Evolutionary conservation across 2,329 filamentous ascomycete genomes (phyloP), one percentile per base, ranked within the genome.

Genomic region (Hansfordia pulvinata): DNA sequence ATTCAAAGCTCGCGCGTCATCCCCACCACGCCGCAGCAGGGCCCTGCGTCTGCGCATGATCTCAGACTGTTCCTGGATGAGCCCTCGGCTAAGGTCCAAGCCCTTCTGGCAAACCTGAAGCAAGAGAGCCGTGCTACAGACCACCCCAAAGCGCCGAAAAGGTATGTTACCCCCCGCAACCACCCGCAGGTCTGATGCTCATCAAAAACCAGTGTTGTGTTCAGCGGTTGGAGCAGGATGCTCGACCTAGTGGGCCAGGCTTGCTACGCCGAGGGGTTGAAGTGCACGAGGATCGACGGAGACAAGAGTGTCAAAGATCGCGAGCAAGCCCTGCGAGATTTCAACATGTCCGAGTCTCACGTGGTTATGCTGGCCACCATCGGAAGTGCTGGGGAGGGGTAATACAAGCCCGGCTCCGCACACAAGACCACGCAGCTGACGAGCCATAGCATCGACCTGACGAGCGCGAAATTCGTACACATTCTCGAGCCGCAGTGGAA

Each of bases 401-500:
- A 38, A 11, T 29, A 22, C 19, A 10, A 8, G 25, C 19, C 15
- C 12, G 6, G 12, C 10, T 14, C 21, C 27, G 8, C 12, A 23
- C 12, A 17, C 15, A n/a, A n/a, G 16, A 15, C 24, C 22, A 28
- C 19, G 25, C 20, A n/a, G 13, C 14, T 28, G 12, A 10, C 10
- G 8, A 6, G 10, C 10, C 17, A 26, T 23, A 40, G 39, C 9
- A 30, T 49, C 20, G 39, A 50, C 19, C 36, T 51, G 10, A 49
- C 37, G 2, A 38, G 29, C 11, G 45, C 47, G 12, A 39, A 30
- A 15, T 23, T 34, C 13, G 42, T 47, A 2, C 47, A 51, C 26
- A 28, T 51, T 3, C 18, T 51, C 2, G 47, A 52, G 27, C 49
- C 47, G 1, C 42, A 49, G 9, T 53, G 46, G 47, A 52, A 47